Evolutionary conservation across 2,329 filamentous ascomycete species (phyloP).

Genomic region (Rugonectria rugulosa): DNA sequence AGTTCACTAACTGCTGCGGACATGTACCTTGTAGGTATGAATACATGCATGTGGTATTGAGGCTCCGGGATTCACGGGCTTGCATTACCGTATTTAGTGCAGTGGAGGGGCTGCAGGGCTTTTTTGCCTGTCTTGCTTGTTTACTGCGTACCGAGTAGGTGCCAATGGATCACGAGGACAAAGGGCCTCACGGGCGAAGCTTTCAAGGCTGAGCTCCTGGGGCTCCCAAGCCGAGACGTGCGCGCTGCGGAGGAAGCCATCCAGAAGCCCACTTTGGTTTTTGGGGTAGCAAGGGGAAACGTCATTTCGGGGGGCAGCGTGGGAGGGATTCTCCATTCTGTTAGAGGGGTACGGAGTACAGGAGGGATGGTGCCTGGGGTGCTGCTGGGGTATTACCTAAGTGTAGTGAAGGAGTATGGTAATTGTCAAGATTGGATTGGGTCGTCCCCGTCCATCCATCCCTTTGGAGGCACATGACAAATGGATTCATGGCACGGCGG

Average conservation of each 20-base stretch:
- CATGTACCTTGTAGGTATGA: too few relatives aligned
- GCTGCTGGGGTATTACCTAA: not conserved
- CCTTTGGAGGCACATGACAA: constrained; percentile 14
- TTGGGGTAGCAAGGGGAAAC: constrained; percentile 21
- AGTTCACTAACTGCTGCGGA: not conserved
- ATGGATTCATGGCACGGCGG: too few relatives aligned
- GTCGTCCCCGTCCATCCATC: not conserved
- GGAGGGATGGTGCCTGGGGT: constrained; percentile 9
- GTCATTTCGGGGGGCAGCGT: constrained; percentile 18
- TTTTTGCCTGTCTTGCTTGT: not conserved
- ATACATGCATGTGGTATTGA: too few relatives aligned
- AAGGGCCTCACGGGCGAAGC: not conserved
- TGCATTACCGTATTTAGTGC: too few relatives aligned
- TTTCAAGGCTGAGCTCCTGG: constrained; percentile 4
- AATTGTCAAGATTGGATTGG: constrained; percentile 15
- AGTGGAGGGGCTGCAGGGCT: not conserved
- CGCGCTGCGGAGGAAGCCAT: constrained; percentile 7
- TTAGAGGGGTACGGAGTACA: constrained; percentile 24
- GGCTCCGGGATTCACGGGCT: too few relatives aligned
- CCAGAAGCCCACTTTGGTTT: constrained; percentile 11
- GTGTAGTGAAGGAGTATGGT: constrained; percentile 14
- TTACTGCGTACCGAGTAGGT: too few relatives aligned
- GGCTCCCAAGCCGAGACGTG: too few relatives aligned
- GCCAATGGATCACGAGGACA: not conserved
- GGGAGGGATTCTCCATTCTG: constrained; percentile 18